Evolutionary conservation across 805 yeast genomes (phyloP), one percentile per base, ranked within the genome.

Genomic region (Candida arabinofermentans): DNA sequence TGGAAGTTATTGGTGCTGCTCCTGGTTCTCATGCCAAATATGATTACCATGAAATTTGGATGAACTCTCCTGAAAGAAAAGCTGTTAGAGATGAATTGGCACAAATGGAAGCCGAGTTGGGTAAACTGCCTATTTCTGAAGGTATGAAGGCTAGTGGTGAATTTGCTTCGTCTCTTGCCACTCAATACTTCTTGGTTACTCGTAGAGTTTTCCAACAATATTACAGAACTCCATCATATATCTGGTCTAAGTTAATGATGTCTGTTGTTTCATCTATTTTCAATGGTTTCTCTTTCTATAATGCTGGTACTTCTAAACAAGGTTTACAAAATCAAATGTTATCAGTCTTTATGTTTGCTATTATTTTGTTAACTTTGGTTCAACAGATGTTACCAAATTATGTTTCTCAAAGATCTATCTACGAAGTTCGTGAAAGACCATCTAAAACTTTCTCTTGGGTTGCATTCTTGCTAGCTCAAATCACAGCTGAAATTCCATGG

Each of bases 241-340:
- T 74, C 47, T 79, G 78, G 74, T 77, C 71, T 57, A 82, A 75
- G 69, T 52, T 72, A 39, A 56, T 66, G 42, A 72, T 84, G 63
- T 71, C 78, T 47, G 63, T 73, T 4, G 55, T 73, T 10, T 65
- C 84, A 44, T 67, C 81, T 17, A 57, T 83, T 37, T 79, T 81
- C 66, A 80, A 79, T 51, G 87, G 87, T 49, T 79, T 82, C 57
- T 74, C 86, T 5, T 81, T 81, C 63, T 81, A 75, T 64, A 81
- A 79, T 46, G 84, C 88, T 27, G 68, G 70, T 42, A 71, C 71
- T 19, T 73, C 87, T 12, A 58, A 71, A 35, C 87, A 78, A 64
- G 81, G 86, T 57, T 61, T 86, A 54, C 96, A 88, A 62, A 86
- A 86, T 63, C 93, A 83, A 67, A 80, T 85, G 88, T 77, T 83